phyloP scores from a whole-genome alignment of 2,329 filamentous ascomycete species.

The Cucurbitaria berberidis region DNA sequence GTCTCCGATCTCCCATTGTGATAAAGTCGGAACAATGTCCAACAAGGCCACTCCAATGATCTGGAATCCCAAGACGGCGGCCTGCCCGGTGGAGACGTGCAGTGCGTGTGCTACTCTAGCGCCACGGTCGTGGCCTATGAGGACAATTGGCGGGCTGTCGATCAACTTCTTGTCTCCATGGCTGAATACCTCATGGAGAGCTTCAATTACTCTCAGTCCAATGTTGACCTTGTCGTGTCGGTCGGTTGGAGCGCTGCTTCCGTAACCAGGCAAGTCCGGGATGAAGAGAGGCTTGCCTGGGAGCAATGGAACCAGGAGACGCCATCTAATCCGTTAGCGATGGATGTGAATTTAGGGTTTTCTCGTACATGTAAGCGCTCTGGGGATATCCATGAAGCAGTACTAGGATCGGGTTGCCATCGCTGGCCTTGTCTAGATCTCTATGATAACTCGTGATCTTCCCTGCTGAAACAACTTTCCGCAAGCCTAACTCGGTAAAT shows the following conservation, averaged over 20 bases:
- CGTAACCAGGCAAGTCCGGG: constrained; percentile 26
- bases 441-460: not conserved
- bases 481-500: not conserved
- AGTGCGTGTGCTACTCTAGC: constrained; percentile 61
- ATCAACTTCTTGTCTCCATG: not conserved
- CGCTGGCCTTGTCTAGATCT: not conserved
- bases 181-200: constrained; percentile 9
- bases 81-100: constrained; percentile 49
- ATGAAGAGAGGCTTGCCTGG: constrained; percentile 19
- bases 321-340: constrained; percentile 8
- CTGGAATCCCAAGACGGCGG: constrained; percentile 47
- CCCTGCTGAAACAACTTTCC: not conserved
- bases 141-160: constrained; percentile 12
- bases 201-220: constrained; percentile 11
- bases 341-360: not conserved
- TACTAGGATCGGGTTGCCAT: constrained; percentile 17
- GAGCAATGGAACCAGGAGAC: constrained; percentile 19
- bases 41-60: constrained; percentile 24
- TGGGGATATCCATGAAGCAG: constrained; percentile 24
- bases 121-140: constrained; percentile 62
- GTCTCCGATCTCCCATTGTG: constrained; percentile 51
- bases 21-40: constrained; percentile 53
- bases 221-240: constrained; percentile 21
- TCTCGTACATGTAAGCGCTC: constrained; percentile 8
- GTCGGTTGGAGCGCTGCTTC: constrained; percentile 9